Evolutionary conservation across 73 alveolate species (phyloP).

Genomic region (Uronychia setigera): DNA sequence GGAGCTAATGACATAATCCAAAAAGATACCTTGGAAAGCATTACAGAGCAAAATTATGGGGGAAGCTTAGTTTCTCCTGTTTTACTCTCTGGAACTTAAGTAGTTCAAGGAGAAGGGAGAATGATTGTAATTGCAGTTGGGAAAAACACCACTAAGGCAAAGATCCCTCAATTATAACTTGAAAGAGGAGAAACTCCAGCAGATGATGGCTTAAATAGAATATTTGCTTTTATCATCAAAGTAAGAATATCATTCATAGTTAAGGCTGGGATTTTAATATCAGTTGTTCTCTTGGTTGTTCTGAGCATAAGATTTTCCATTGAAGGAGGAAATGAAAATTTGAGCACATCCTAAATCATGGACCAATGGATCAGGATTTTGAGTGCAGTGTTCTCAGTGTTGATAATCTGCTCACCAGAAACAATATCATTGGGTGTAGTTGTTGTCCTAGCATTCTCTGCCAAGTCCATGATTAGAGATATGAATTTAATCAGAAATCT

Average conservation of each 20-base stretch:
- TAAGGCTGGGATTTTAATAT: slow-evolving; percentile 80
- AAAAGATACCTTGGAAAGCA: background rate
- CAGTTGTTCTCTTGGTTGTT: slow-evolving; percentile 46
- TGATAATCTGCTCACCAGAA: slow-evolving; percentile 98
- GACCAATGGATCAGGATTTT: slow-evolving; percentile 77
- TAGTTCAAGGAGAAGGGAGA: slow-evolving; percentile 79
- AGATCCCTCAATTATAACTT: slow-evolving; percentile 42
- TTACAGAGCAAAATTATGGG: too few species aligned
- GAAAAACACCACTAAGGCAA: slow-evolving; percentile 69
- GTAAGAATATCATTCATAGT: slow-evolving; percentile 83
- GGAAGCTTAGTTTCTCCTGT: too few species aligned
- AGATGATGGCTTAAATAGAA: slow-evolving; percentile 90
- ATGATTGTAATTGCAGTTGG: slow-evolving; percentile 76
- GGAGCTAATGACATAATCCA: slow-evolving; percentile 36
- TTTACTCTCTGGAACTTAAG: slow-evolving; percentile 55
- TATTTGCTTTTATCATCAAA: slow-evolving; percentile 86
- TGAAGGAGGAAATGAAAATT: slow-evolving; percentile 47
- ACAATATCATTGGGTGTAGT: slow-evolving; percentile 98
- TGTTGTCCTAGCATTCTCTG: slow-evolving; percentile 92
- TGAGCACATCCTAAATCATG: slow-evolving; percentile 58
- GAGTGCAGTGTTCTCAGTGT: slow-evolving; percentile 84
- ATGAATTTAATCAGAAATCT: slow-evolving; percentile 91
- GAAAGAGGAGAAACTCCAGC: slow-evolving; percentile 88
- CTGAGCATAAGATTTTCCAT: slow-evolving; percentile 49
- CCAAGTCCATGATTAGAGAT: slow-evolving; percentile 92